A percentile compares a stretch with the other conserved stretches of the same genome.
Evolutionary conservation across 139 green algal genomes (phyloP).

Genomic region (Spirogloea muscicola): DNA sequence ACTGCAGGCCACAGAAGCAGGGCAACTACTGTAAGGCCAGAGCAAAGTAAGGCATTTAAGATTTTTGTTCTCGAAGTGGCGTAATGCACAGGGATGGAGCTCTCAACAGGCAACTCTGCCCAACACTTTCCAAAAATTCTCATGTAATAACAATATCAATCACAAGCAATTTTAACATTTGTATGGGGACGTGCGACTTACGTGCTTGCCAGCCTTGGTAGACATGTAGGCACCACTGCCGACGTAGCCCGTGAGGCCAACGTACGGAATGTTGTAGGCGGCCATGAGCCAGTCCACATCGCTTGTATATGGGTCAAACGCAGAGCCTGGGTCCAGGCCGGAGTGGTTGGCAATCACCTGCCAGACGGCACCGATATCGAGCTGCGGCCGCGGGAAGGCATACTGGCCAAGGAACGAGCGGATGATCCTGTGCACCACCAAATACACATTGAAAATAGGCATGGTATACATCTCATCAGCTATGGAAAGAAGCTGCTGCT

Average conservation of each 20-base stretch:
- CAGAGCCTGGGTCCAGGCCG: not conserved
- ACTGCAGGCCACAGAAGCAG: no score
- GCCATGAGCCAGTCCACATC: not conserved
- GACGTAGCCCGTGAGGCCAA: slow-evolving; percentile 14
- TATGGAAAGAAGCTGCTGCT: not conserved
- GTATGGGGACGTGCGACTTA: no score
- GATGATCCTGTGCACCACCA: not conserved
- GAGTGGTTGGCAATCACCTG: not conserved
- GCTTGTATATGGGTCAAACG: not conserved
- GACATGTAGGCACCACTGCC: not conserved
- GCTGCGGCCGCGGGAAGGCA: not conserved
- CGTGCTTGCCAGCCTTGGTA: slow-evolving; percentile 5
- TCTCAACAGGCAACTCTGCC: no score
- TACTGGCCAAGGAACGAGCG: slow-evolving; percentile 2
- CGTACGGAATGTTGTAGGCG: not conserved
- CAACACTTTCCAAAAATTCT: no score
- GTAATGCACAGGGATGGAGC: no score
- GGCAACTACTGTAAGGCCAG: no score
- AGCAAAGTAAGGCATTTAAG: no score
- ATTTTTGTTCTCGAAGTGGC: no score
- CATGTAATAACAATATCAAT: no score
- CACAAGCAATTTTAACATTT: no score
- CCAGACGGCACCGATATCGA: not conserved
- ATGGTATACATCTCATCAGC: not conserved
- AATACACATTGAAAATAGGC: not conserved